phyloP scores from a whole-genome alignment of 768 basidiomycete genomes.

The Lactifluus volemus region DNA sequence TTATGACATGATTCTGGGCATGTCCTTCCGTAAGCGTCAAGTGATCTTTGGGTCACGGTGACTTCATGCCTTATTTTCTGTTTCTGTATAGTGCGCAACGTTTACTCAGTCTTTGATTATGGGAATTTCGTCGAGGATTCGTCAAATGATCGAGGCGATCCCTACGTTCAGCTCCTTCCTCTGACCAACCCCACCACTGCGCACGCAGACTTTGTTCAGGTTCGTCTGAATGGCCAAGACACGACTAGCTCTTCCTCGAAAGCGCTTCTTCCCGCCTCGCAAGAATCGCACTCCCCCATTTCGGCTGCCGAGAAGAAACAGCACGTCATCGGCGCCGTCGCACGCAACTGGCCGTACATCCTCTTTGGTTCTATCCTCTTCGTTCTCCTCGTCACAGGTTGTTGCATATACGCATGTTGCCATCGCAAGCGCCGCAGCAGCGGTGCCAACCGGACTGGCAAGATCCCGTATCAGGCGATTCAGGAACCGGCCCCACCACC shows the following conservation, averaged over 20 bases:
- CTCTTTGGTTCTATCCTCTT: conserved; percentile 49
- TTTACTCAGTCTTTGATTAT: conserved; percentile 63
- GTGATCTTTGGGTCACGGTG: background rate
- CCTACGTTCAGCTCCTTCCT: conserved; percentile 64
- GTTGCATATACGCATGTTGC: conserved; percentile 56
- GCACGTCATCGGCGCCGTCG: conserved; percentile 49
- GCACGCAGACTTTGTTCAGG: conserved; percentile 55
- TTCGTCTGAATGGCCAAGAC: conserved; percentile 52
- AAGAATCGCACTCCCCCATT: conserved; percentile 56
- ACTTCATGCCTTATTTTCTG: background rate
- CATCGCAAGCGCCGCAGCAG: conserved; percentile 20
- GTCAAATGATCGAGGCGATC: conserved; percentile 39
- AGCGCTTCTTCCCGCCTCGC: conserved; percentile 48
- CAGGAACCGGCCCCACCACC: conserved; percentile 25
- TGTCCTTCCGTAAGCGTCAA: conserved; percentile 56
- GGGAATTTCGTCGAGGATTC: conserved; percentile 54
- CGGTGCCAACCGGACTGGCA: conserved; percentile 22
- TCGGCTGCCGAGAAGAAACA: conserved; percentile 59
- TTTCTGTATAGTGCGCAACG: conserved; percentile 53
- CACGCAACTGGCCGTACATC: conserved; percentile 71
- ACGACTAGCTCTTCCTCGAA: conserved; percentile 46
- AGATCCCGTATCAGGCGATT: conserved; percentile 25
- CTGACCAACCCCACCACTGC: conserved; percentile 45
- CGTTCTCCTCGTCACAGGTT: conserved; percentile 36
- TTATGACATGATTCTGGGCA: conserved; percentile 78